These are phyloP conservation scores for Fusarium metavorans DNA, from an alignment of 2,329 filamentous ascomycete genomes.

Conservation along the genomic window DNA sequence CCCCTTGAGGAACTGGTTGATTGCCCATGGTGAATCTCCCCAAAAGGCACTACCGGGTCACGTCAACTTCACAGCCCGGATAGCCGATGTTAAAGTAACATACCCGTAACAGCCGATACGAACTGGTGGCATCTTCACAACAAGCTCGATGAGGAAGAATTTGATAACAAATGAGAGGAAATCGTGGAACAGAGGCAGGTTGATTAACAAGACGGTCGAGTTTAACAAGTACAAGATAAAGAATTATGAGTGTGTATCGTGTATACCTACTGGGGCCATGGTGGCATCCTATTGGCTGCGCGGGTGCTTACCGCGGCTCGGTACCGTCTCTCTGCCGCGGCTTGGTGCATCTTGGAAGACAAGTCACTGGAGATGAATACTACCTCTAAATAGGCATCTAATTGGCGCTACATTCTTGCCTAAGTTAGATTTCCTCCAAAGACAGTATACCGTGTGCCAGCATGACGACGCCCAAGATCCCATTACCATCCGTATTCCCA, in stretches of 20 bases:
- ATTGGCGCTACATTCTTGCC: background rate
- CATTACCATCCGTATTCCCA: background rate
- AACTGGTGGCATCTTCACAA: background rate
- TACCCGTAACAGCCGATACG: background rate
- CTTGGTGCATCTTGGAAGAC: background rate
- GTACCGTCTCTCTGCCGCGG: background rate
- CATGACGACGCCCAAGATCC: background rate
- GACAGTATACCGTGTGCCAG: background rate
- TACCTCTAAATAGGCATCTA: background rate
- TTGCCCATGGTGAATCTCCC: background rate
- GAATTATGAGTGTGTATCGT: background rate
- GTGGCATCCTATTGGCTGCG: background rate
- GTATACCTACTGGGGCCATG: background rate
- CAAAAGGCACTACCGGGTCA: background rate
- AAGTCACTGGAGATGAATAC: background rate
- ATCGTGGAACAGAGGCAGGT: background rate
- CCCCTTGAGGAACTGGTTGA: background rate
- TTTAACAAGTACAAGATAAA: background rate
- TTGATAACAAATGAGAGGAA: too few species aligned
- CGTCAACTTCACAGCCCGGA: background rate
- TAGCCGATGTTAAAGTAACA: background rate
- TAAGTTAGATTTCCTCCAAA: background rate
- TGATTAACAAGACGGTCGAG: background rate
- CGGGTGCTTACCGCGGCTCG: background rate
- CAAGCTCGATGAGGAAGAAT: too few species aligned